Base-by-base conservation (phyloP, 1,284 basidiomycete species). In the Trametes hirsuta region DNA sequence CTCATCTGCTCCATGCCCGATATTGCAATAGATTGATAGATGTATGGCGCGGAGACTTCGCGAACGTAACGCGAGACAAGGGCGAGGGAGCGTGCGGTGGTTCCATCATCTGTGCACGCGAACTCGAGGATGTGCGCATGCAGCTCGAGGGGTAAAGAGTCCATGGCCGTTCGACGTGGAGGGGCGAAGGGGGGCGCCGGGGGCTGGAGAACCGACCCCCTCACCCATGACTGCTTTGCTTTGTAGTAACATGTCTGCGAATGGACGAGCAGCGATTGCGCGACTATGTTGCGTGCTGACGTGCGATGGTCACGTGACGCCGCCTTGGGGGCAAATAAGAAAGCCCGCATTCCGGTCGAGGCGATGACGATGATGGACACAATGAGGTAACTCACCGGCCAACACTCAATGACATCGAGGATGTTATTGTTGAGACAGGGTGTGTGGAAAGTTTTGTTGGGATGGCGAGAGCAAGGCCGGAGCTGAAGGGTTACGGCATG, bases 81-180 rank as follows among this genome's bases (percentile, higher is more conserved):
- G 1, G 70, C 53, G 42, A 75, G 69, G 0, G 72, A 55, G 42
- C 67, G 68, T 1, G 70, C 71, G 9, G 72, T 73, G 8, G 55
- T 53, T n/a, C 72, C 71, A 39, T 69, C 68, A 59, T 73, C 72
- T 14, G 65, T 63, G 60, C 73, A 74, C 14, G 73, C 72, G 47
- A 65, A 67, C 58, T 62, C 55, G 61, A 73, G 72, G 34, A 74
- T 74, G 39, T 67, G 68, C 6, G 64, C 50, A 54, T 72, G 69
- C 22, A 74, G 62, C 46, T 74, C 72, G 55, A 72, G 62, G 0
- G 72, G 71, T 49, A 70, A 66, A 22, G 58, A 56, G 41, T 71
- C 61, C 65, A 73, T 72, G 22, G 34, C 34, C 24, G 42, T 18
- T 3, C 4, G 53, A 12, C 18, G 24, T 22, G 37, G 39, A 39